Base-by-base conservation (phyloP, 805 yeast genomes). In the Kurtzmaniella fragi region DNA sequence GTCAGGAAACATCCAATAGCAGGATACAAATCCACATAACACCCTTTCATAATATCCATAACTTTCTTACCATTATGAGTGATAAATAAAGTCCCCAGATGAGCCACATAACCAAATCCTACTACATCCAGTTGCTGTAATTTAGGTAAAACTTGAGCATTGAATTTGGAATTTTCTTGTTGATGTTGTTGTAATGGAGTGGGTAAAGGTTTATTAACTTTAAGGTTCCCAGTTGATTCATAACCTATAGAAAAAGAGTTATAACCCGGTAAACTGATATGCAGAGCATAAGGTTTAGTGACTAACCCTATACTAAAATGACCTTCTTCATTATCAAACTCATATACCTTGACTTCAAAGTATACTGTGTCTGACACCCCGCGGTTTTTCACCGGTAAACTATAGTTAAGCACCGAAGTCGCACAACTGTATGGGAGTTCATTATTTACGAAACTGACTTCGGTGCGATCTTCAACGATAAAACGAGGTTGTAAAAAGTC, bases 191-290 rank as follows among this genome's bases (percentile, higher is more conserved):
- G 73, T 17, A 59, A 50, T 2, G 73, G 72, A 1, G 73, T 64
- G 1, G 73, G 68, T 35, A 80, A 77, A 16, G 88, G 86, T 49
- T 75, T 75, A 51, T 79, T 82, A 36, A 84, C 73, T 44, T 86
- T 70, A 40, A 83, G 61, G 42, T 80, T 75, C 1, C 95, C 95
- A 4, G 79, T 76, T 2, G 85, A 75, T 55, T 84, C 91, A 53
- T 84, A 78, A 2, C 84, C 84, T 35, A 85, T 69, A 0, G 89
- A 81, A 51, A 80, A 82, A 35, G 75, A 75, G 42, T 77, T 72
- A 56, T 78, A 74, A 1, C 95, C 95, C 0, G 95, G 95, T 11
- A 82, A 65, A 47, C 86, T 68, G 57, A 83, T 85, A 3, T 51
- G 31, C 42, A 74, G 69, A 2, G 95, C 93, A 50, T 82, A 82